Conservation (phyloP, 768 basidiomycete genomes). For the Pleurotus salmoneostramineus region DNA sequence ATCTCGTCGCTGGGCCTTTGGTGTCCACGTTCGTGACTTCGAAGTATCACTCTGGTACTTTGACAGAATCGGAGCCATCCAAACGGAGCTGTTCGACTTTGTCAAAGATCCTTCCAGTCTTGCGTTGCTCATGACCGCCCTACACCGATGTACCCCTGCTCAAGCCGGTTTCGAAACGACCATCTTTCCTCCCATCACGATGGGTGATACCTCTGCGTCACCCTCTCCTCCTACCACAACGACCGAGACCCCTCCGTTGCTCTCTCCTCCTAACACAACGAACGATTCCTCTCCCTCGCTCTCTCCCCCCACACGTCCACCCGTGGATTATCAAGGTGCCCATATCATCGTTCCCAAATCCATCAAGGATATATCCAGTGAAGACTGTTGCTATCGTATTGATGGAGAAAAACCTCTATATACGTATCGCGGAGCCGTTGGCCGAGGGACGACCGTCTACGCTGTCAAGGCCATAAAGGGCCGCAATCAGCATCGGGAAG, state of each 20-base stretch:
- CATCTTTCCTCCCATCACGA: too few relatives aligned
- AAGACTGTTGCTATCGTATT: background rate
- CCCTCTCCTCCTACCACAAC: too few relatives aligned
- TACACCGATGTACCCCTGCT: background rate
- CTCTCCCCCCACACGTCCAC: too few relatives aligned
- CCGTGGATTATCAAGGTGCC: background rate
- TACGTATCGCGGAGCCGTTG: background rate
- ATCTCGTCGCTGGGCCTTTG: background rate
- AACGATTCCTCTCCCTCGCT: background rate
- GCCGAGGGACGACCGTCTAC: background rate
- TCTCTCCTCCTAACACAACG: background rate
- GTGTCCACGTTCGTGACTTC: background rate
- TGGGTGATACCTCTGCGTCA: too few relatives aligned
- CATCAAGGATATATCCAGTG: background rate
- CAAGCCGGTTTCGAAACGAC: background rate
- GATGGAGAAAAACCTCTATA: background rate
- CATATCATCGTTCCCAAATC: background rate
- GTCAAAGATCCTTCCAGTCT: background rate
- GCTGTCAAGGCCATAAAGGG: background rate
- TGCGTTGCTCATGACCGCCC: background rate
- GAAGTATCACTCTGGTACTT: background rate
- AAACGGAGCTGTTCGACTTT: background rate
- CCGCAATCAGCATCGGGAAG: background rate
- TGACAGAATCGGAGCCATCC: background rate
- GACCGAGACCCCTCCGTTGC: too few relatives aligned